Base-by-base conservation (phyloP, 371 early-diverging fungal genomes). In the Aphelidium insulamus region DNA sequence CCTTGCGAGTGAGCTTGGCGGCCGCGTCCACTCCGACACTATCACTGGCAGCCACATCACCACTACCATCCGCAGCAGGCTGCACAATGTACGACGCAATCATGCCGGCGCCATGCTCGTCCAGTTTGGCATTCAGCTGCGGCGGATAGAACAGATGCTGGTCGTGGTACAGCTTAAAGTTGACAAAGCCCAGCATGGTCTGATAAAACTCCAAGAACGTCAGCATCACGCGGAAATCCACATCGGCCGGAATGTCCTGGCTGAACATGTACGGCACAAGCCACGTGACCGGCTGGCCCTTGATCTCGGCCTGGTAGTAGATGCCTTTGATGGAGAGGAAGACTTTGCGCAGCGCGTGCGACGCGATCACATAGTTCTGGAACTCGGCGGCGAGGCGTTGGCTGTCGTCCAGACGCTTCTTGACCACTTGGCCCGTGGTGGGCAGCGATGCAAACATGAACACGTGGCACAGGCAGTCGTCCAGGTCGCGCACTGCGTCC, bases 301-400 rank as follows among this genome's bases (percentile, higher is more conserved):
- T 72, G 49, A 92, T 76, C 35, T 86, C 86, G 12, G 80, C 90
- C 62, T 90, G 91, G 52, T 88, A 91, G 61, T 95, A 95, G 48
- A 91, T 85, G 34, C 97, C 97, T 66, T 95, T 95, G 71, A 92
- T 86, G 11, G 84, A 82, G 41, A 91, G 59, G 52, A 95, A 95
- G 11, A 72, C 74, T 49, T 83, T 82, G 30, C 76, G 67, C 44
- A 95, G 53, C 43, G 69, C 54, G 34, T 68, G 62, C 22, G 79
- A 59, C 21, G 67, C 57, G 48, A 86, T 64, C 11, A 91, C 69
- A 45, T 83, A 91, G 43, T 76, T 74, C 55, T 79, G 78, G 58
- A 91, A 95, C 54, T 95, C 92, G 17, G 69, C 62, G 24, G 70
- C 59, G 43, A 92, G 46, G 7, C 75, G 62, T 42, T 73, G 79